Percentiles rank a stretch among this genome's conserved stretches.
Evolutionary conservation across 2,329 filamentous ascomycete species (phyloP).

Genomic region (Venturia aucupariae): DNA sequence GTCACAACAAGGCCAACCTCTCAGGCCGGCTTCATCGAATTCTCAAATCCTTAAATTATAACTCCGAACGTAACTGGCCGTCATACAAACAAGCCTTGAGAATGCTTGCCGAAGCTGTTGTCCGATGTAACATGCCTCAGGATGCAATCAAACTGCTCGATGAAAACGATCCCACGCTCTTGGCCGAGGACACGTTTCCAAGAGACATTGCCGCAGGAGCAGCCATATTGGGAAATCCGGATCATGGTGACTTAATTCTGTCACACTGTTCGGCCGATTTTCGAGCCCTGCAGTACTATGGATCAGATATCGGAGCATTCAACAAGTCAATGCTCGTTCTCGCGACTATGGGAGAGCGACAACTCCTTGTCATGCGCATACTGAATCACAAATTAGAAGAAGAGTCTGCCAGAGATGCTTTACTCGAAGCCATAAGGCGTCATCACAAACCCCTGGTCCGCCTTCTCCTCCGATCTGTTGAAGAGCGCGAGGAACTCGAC

Average conservation of each 20-base stretch:
- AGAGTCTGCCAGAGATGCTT: background rate
- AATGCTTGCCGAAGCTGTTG: background rate
- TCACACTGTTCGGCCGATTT: background rate
- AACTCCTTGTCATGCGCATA: background rate
- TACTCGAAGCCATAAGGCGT: background rate
- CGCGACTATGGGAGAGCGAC: background rate
- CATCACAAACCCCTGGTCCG: background rate
- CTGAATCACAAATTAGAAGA: background rate
- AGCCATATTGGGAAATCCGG: background rate
- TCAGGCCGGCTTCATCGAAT: background rate
- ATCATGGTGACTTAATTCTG: background rate
- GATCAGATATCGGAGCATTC: background rate
- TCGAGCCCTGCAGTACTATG: background rate
- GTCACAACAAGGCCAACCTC: background rate
- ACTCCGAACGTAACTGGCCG: background rate
- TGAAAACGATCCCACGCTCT: background rate
- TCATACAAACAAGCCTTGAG: background rate
- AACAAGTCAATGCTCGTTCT: constrained; percentile 4
- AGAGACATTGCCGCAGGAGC: background rate
- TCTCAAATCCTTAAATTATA: background rate
- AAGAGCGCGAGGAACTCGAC: background rate
- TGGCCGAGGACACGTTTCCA: background rate
- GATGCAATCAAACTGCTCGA: background rate
- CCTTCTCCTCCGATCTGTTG: background rate
- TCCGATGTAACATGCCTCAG: background rate